phyloP scores from a whole-genome alignment of 1,139 yeast genomes.

The Hansenula lynferdii region DNA sequence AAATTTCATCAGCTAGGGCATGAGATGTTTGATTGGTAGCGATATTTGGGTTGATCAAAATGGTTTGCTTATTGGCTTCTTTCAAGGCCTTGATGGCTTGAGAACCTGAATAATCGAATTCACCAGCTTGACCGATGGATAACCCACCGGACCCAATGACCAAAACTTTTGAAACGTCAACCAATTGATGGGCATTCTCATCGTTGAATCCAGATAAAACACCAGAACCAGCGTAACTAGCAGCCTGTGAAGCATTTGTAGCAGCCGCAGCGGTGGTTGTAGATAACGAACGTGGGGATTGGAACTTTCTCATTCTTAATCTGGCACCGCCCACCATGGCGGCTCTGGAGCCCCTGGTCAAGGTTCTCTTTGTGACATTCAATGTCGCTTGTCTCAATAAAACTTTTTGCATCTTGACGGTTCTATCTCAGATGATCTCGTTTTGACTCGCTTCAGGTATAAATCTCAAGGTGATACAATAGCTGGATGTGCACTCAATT shows the following conservation, averaged over 20 bases:
- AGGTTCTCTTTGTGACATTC: constrained; percentile 17
- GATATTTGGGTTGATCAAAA: constrained; percentile 92
- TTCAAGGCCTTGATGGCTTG: constrained; percentile 95
- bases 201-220: constrained; percentile 42
- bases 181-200: constrained; percentile 41
- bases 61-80: constrained; percentile 82
- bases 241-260: constrained; percentile 23
- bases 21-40: constrained; percentile 98
- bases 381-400: constrained; percentile 22
- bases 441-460: too few species aligned
- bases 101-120: constrained; percentile 96
- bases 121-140: constrained; percentile 99
- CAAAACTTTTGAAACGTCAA: constrained; percentile 83
- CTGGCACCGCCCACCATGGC: constrained; percentile 12
- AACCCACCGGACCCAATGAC: constrained; percentile 98
- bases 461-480: too few species aligned
- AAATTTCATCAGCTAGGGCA: constrained; percentile 90
- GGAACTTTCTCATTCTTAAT: constrained; percentile 6
- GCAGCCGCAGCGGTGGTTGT: constrained; percentile 15
- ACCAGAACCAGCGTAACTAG: constrained; percentile 52
- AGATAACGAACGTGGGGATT: constrained; percentile 12
- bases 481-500: too few species aligned
- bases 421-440: neutral
- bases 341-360: constrained; percentile 11
- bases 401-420: constrained; percentile 10